Evolutionary conservation across 2,329 filamentous ascomycete genomes (phyloP).

Genomic region (Dactylonectria estremocensis): DNA sequence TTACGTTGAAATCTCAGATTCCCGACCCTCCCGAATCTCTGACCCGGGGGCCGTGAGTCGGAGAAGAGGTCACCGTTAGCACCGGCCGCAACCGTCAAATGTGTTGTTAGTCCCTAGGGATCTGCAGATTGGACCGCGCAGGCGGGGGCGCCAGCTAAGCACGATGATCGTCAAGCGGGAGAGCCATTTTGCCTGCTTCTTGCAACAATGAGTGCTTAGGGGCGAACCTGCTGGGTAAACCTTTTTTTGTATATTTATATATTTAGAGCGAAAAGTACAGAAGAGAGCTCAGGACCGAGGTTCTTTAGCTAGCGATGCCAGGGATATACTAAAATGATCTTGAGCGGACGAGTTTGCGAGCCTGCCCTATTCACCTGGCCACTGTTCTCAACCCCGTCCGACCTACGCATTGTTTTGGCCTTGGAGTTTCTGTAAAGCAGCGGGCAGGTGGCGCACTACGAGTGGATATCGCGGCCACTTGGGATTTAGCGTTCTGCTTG

Average conservation of each 20-base stretch:
- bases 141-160: constrained; percentile 18
- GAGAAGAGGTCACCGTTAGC: background rate
- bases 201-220: constrained; percentile 1
- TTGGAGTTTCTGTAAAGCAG: constrained; percentile 14
- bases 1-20: constrained; percentile 29
- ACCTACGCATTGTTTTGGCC: background rate
- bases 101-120: constrained; percentile 18
- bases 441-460: constrained; percentile 16
- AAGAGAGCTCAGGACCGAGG: background rate
- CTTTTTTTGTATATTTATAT: too few relatives aligned
- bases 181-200: constrained; percentile 10
- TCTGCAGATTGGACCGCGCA: constrained; percentile 21
- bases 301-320: background rate
- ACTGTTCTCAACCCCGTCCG: background rate
- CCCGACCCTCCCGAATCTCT: constrained; percentile 25
- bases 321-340: background rate
- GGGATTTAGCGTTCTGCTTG: constrained; percentile 34
- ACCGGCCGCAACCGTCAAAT: constrained; percentile 28
- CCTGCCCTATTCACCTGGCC: background rate
- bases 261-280: background rate
- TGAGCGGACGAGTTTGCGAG: background rate
- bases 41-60: constrained; percentile 7
- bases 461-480: constrained; percentile 29
- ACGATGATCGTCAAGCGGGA: constrained; percentile 21
- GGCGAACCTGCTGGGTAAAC: constrained; percentile 12